Percentiles rank a stretch among this genome's conserved stretches.
phyloP scores from a whole-genome alignment of 176 grass and related monocot species.

The Dactylis glomerata region DNA sequence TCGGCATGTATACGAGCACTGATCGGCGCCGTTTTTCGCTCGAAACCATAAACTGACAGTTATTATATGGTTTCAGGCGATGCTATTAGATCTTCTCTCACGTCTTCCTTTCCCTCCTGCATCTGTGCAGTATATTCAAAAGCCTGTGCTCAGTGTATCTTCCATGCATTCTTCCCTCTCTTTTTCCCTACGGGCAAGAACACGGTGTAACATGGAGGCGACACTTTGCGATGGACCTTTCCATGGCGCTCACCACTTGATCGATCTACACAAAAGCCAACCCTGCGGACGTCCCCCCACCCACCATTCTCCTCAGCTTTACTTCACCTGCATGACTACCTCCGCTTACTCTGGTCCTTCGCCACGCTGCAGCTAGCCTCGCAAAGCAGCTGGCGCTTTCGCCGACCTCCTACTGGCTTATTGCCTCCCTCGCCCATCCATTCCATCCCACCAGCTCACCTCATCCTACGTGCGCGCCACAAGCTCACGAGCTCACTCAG shows the following conservation, averaged over 20 bases:
- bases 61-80: no score
- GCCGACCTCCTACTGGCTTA: not conserved
- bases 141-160: not conserved
- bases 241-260: not conserved
- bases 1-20: no score
- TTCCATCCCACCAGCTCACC: not conserved
- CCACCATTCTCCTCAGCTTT: conserved; percentile 20
- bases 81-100: not conserved
- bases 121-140: not conserved
- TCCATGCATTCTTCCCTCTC: not conserved
- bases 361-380: not conserved
- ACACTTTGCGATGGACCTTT: not conserved
- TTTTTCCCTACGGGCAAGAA: not conserved
- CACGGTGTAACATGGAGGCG: not conserved
- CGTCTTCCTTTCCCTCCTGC: not conserved
- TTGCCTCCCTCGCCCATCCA: not conserved
- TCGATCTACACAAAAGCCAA: conserved; percentile 41
- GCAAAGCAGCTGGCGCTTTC: conserved; percentile 32
- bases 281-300: conserved; percentile 15
- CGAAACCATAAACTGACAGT: no score
- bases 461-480: conserved; percentile 6
- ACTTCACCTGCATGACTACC: not conserved
- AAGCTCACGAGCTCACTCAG: not conserved
- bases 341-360: not conserved
- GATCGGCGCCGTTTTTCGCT: no score